Base-by-base conservation (phyloP, 768 basidiomycete genomes). In the Russula sp. region DNA sequence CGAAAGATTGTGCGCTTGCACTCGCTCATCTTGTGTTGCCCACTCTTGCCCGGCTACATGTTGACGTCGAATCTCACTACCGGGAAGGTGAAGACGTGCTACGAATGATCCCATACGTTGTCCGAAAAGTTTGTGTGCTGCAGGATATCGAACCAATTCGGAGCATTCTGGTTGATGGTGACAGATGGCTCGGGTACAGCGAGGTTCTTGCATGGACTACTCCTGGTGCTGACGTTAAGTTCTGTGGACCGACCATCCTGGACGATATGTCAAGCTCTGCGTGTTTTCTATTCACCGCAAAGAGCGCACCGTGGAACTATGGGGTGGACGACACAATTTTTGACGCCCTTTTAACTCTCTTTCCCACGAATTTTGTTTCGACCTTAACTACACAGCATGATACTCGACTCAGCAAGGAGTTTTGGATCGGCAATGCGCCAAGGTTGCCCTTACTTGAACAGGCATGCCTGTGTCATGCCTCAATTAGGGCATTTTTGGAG, bases 11-110 rank as follows among this genome's bases (percentile, higher is more conserved):
- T 49, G 42, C 22, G 2, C 24, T 62, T 4, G 46, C 61, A 2
- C 54, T 62, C 3, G 32, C 61, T 4, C 53, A 59, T 51, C 61
- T 66, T 14, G 0, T 34, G 16, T 28, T 63, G 5, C 65, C 65
- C 1, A 10, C 52, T 49, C 60, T 61, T 14, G 46, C 48, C 13
- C 22, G n/a, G 42, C 18, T 66, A 46, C 30, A 18, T 2, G 34
- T 61, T 10, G 28, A 28, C 8, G 40, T 28, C 38, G 9, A 48
- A 3, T 67, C 55, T 7, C 1, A 18, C 28, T 3, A 14, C 9
- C 0, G 0, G 13, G 49, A 42, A 20, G 55, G 32, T n/a, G 34
- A 13, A 7, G 50, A 65, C 34, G 34, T 65, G 18, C 40, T 4
- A n/a, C 36, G 8, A 14, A 3, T 61, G 3, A 14, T 64, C 22